Conservation (phyloP, 345 rosid species). For the Salix arbutifolia region DNA sequence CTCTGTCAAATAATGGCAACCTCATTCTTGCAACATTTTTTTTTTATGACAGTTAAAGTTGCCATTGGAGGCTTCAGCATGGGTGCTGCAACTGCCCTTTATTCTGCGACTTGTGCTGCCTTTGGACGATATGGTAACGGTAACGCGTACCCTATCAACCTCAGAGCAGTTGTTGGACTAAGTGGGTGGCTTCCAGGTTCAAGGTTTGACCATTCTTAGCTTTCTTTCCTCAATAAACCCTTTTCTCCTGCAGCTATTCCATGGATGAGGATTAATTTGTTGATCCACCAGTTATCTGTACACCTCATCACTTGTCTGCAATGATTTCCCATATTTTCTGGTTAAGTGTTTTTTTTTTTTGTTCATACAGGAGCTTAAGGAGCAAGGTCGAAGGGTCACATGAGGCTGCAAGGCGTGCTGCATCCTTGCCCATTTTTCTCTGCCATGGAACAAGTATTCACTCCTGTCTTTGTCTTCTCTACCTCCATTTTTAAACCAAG, state of each 20-base stretch:
- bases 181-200: conserved; percentile 37
- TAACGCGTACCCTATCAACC: conserved; percentile 19
- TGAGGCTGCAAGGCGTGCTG: conserved; percentile 45
- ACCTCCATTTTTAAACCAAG: neutral
- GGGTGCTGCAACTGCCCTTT: conserved; percentile 34
- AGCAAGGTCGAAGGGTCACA: conserved; percentile 35
- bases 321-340: neutral
- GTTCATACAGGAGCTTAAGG: conserved; percentile 35
- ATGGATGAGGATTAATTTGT: neutral
- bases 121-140: conserved; percentile 27
- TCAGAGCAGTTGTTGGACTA: conserved; percentile 29
- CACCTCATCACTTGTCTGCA: neutral
- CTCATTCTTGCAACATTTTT: neutral
- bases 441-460: conserved; percentile 40
- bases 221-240: neutral
- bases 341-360: neutral
- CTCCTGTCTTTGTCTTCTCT: neutral
- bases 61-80: conserved; percentile 37
- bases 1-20: neutral
- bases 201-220: conserved; percentile 2
- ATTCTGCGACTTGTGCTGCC: conserved; percentile 30
- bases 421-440: conserved; percentile 42
- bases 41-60: conserved; percentile 24
- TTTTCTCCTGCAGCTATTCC: neutral
- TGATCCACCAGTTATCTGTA: neutral